Base-by-base conservation (phyloP, 2,329 filamentous ascomycete species). In the Penicillium sp. region DNA sequence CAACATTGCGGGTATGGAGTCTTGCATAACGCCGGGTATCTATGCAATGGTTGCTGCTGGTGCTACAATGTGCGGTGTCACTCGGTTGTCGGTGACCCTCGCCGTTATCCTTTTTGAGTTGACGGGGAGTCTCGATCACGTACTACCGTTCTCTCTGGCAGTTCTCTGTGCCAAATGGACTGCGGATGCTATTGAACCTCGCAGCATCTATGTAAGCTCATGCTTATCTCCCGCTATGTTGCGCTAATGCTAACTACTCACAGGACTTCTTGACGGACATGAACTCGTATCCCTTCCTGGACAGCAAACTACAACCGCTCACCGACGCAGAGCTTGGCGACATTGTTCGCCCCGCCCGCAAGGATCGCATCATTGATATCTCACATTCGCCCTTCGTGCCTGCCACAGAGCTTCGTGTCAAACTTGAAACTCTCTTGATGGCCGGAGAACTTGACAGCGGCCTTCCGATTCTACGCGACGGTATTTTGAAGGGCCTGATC, bases 91-190 rank as follows among this genome's bases (percentile, higher is more conserved):
- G 0, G 90, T 99, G 20, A 97, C 94, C 0, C 79, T 99, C 8
- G 92, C 91, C 0, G 91, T 97, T 65, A 97, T 99, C 54, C 77
- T 97, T 0, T 97, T 99, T 62, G 94, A 99, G 70, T 79, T 99
- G 31, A 99, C 94, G 0, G 94, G 94, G 49, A 96, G 90, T 68
- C 78, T 97, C 44, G 90, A 97, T 69, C 95, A 97, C 64, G 94
- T 99, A 3, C 77, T 99, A 10, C 94, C 94, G 0, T 97, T 97
- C 70, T 96, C 92, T 0, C 76, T 99, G 8, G 88, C 90, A 0
- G 90, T 99, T 30, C 79, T 97, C 4, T 91, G 95, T 25, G 86
- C 92, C n/a, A 99, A 99, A 74, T 99, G 94, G 94, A 96, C 91
- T 0, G 92, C 94, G 0, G 94, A 97, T 72, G 92, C 91, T 3